Percentiles rank a stretch among this genome's conserved stretches.
Evolutionary conservation across 345 rosid genomes (phyloP).

Genomic region (Luvunga scandens): DNA sequence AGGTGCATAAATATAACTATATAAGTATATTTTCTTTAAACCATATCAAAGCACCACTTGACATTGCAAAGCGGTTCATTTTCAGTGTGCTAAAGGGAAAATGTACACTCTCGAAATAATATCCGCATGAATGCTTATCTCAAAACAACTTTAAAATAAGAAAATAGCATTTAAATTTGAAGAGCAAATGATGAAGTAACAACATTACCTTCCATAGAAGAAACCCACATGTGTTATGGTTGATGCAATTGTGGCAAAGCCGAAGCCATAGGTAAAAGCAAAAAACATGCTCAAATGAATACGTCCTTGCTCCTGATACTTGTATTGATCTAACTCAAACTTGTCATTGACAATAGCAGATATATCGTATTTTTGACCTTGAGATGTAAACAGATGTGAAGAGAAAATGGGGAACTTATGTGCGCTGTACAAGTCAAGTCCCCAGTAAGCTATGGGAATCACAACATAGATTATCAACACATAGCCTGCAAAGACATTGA

Average conservation of each 20-base stretch:
- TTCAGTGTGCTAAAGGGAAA: not conserved
- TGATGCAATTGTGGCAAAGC: conserved; percentile 87
- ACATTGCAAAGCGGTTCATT: not conserved
- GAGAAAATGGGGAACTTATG: conserved; percentile 74
- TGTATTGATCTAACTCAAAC: conserved; percentile 59
- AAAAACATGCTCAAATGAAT: conserved; percentile 84
- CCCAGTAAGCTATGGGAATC: conserved; percentile 73
- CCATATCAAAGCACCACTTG: not conserved
- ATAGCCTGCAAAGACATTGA: conserved; percentile 57
- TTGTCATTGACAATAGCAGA: conserved; percentile 65
- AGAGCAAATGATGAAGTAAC: not conserved
- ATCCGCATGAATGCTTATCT: not conserved
- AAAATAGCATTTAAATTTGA: not conserved
- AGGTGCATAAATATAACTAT: too few species aligned
- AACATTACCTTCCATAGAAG: conserved; percentile 80
- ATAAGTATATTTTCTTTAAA: not conserved
- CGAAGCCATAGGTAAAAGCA: conserved; percentile 75
- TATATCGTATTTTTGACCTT: conserved; percentile 59
- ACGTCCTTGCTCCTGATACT: conserved; percentile 69
- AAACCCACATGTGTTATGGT: conserved; percentile 79
- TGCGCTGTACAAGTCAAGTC: conserved; percentile 57
- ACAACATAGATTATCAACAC: conserved; percentile 56
- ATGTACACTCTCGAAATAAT: not conserved
- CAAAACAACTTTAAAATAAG: not conserved
- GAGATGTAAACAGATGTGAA: conserved; percentile 68